These are phyloP conservation scores for Fusarium annulatum DNA, from an alignment of 2,329 filamentous ascomycete genomes.

Conservation along the genomic window DNA sequence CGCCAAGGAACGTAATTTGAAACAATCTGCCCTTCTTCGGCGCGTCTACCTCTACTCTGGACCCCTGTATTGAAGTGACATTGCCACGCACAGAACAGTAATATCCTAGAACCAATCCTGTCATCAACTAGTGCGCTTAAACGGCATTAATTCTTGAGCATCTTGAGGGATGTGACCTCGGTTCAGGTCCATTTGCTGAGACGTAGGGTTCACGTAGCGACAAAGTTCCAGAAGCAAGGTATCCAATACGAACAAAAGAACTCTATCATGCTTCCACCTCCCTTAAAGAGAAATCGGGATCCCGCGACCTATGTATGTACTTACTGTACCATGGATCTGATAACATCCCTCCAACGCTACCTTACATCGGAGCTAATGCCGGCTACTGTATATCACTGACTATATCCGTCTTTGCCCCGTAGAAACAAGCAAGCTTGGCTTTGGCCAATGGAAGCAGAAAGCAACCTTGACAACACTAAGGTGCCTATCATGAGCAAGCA, in stretches of 20 bases:
- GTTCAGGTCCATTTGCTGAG: not conserved
- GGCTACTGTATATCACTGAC: not conserved
- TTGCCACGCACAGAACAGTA: not conserved
- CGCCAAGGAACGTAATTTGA: constrained; percentile 17
- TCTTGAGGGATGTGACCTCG: not conserved
- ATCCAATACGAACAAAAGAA: constrained; percentile 13
- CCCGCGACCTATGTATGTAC: not conserved
- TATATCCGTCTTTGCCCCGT: constrained; percentile 11
- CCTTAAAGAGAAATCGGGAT: not conserved
- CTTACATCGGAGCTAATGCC: constrained; percentile 31
- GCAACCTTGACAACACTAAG: constrained; percentile 6
- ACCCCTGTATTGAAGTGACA: constrained; percentile 10
- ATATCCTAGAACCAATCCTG: constrained; percentile 3
- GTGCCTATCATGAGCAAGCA: constrained; percentile 15
- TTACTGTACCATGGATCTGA: constrained; percentile 21
- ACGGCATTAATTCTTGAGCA: not conserved
- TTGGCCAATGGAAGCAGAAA: constrained; percentile 14
- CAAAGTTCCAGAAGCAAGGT: not conserved
- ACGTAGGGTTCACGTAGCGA: not conserved
- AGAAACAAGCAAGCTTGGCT: not conserved
- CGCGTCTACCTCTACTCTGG: constrained; percentile 5
- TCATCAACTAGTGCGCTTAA: constrained; percentile 16
- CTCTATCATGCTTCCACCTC: constrained; percentile 4
- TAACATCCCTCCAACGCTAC: constrained; percentile 29
- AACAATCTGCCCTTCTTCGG: constrained; percentile 27